Conservation (phyloP, 1,284 basidiomycete species). For the Malassezia slooffiae region DNA sequence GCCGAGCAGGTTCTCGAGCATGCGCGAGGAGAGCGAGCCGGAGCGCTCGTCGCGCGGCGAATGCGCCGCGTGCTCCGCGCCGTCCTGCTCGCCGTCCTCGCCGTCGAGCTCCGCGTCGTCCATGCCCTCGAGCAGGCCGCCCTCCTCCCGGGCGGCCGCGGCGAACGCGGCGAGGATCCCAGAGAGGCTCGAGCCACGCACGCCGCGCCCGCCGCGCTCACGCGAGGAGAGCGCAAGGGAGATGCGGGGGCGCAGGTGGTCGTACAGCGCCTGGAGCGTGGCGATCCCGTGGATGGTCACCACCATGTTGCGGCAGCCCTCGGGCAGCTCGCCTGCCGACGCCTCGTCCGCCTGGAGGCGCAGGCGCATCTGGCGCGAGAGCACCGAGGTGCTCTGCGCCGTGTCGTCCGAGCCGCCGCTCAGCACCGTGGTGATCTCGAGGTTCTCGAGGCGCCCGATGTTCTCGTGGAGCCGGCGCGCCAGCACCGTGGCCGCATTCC, state of each 20-base stretch:
- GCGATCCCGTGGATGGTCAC: slow-evolving; percentile 44
- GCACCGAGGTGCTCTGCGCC: slow-evolving; percentile 24
- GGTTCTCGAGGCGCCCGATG: slow-evolving; percentile 37
- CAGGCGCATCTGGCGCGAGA: slow-evolving; percentile 36
- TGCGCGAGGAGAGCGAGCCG: too few species aligned
- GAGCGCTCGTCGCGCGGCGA: background rate
- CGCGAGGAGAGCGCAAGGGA: slow-evolving; percentile 12
- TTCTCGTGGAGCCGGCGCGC: slow-evolving; percentile 36
- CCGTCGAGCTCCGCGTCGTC: slow-evolving; percentile 13
- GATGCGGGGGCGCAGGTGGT: slow-evolving; percentile 42
- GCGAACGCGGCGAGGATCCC: slow-evolving; percentile 83
- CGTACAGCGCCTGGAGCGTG: slow-evolving; percentile 36
- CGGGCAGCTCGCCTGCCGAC: slow-evolving; percentile 23
- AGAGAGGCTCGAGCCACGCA: slow-evolving; percentile 59
- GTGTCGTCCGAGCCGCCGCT: slow-evolving; percentile 19
- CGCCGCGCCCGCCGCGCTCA: slow-evolving; percentile 10
- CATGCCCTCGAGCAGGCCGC: slow-evolving; percentile 16
- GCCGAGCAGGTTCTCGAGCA: slow-evolving; percentile 6
- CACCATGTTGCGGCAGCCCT: slow-evolving; percentile 32
- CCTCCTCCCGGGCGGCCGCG: slow-evolving; percentile 51
- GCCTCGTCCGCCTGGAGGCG: slow-evolving; percentile 36
- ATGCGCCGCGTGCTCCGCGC: background rate
- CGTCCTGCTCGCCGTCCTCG: slow-evolving; percentile 9
- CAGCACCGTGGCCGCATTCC: slow-evolving; percentile 20
- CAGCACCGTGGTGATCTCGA: slow-evolving; percentile 32